Conservation (phyloP, 1,284 basidiomycete genomes). For the Trametes hirsuta region DNA sequence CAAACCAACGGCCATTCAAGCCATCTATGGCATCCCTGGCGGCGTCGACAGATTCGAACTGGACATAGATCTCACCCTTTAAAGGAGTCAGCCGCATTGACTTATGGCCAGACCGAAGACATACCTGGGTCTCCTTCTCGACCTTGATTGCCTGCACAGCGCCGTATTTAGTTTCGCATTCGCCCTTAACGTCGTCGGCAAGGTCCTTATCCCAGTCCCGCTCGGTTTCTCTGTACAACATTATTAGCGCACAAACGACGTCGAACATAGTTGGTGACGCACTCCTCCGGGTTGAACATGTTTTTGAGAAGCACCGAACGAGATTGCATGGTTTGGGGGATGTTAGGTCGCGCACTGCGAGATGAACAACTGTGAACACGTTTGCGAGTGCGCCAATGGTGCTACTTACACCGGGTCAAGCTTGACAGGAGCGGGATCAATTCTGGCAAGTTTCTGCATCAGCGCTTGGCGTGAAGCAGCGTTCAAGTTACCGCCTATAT, state of each 20-base stretch:
- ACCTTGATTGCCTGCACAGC: constrained; percentile 87
- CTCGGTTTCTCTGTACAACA: constrained; percentile 80
- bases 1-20: constrained; percentile 95
- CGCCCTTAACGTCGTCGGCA: constrained; percentile 93
- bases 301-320: constrained; percentile 88
- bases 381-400: background rate
- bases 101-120: constrained; percentile 26
- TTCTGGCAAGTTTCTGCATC: constrained; percentile 99
- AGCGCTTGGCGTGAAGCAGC: constrained; percentile 94
- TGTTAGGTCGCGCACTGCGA: constrained; percentile 63
- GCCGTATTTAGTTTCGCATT: constrained; percentile 93
- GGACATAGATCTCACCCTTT: constrained; percentile 96
- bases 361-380: background rate
- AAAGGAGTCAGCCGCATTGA: background rate
- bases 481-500: constrained; percentile 86
- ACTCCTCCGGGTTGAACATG: constrained; percentile 98
- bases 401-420: constrained; percentile 60
- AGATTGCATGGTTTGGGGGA: constrained; percentile 81
- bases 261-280: constrained; percentile 32
- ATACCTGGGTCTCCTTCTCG: constrained; percentile 90
- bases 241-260: background rate
- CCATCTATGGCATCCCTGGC: constrained; percentile 87
- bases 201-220: constrained; percentile 96
- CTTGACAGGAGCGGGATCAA: constrained; percentile 63
- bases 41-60: constrained; percentile 80